These are phyloP conservation scores for Emericellopsis atlantica DNA, from an alignment of 2,329 filamentous ascomycete genomes.

Conservation along the genomic window DNA sequence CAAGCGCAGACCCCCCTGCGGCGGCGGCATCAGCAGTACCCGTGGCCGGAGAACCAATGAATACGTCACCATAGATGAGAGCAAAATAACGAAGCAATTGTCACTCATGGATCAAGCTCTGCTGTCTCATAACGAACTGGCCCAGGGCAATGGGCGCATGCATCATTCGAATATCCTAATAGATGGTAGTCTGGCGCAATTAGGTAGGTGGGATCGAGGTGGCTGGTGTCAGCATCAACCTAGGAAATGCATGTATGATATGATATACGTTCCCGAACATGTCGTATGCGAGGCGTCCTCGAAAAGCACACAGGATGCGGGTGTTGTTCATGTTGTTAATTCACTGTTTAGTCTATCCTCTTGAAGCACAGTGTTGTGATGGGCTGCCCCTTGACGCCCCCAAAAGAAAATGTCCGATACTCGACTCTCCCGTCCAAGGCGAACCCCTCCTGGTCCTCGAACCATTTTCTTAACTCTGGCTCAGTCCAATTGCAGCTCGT, in stretches of 20 bases:
- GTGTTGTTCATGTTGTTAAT: neutral
- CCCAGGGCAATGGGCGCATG: too few relatives aligned
- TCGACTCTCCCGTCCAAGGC: slow-evolving; percentile 55
- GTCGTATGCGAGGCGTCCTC: too few relatives aligned
- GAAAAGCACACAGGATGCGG: neutral
- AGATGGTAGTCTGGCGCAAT: too few relatives aligned
- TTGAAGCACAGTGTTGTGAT: slow-evolving; percentile 80
- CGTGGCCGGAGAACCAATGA: slow-evolving; percentile 44
- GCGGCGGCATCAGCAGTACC: slow-evolving; percentile 11
- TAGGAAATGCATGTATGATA: too few relatives aligned
- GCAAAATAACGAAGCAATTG: slow-evolving; percentile 37
- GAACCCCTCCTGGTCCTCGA: slow-evolving; percentile 41
- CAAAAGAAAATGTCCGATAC: slow-evolving; percentile 83
- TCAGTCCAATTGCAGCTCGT: slow-evolving; percentile 99
- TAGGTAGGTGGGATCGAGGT: too few relatives aligned
- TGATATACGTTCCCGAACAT: too few relatives aligned
- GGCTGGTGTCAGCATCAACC: too few relatives aligned
- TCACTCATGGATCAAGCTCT: slow-evolving; percentile 6
- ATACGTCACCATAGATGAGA: slow-evolving; percentile 50
- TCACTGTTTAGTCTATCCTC: slow-evolving; percentile 13
- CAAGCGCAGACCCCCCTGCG: slow-evolving; percentile 48
- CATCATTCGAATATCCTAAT: too few relatives aligned
- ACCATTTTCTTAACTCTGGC: slow-evolving; percentile 71
- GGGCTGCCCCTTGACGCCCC: slow-evolving; percentile 75
- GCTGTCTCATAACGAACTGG: too few relatives aligned